Conservation (phyloP, 192 early-diverging fungal genomes). For the Coemansia reversa region DNA sequence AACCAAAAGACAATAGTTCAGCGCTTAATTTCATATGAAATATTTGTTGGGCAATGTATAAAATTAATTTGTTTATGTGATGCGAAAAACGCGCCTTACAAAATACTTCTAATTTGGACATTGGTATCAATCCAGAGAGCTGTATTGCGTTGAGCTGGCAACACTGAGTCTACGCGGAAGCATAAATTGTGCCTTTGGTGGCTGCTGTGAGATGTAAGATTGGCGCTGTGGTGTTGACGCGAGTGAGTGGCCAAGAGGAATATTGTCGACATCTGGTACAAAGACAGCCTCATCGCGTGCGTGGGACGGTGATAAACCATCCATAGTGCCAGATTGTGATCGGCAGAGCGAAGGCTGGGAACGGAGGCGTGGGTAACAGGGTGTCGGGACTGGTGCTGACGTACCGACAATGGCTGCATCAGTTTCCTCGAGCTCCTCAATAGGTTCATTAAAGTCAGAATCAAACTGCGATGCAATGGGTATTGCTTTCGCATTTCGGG, state of each 20-base stretch:
- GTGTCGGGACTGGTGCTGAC: conserved; percentile 2
- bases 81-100: too few species aligned
- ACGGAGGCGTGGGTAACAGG: conserved; percentile 40
- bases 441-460: not conserved
- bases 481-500: conserved; percentile 2
- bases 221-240: conserved; percentile 1
- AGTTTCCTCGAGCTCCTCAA: not conserved
- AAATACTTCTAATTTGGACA: too few species aligned
- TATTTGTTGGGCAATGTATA: too few species aligned
- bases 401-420: not conserved
- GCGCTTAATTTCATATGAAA: too few species aligned
- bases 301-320: conserved; percentile 4
- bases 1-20: conserved; percentile 5
- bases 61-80: too few species aligned
- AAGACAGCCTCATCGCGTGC: conserved; percentile 13
- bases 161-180: conserved; percentile 27
- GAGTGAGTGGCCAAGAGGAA: not conserved
- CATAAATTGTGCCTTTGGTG: conserved; percentile 26
- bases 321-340: conserved; percentile 2
- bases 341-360: conserved; percentile 43
- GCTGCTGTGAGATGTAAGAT: not conserved
- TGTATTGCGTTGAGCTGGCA: conserved; percentile 11
- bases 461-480: not conserved
- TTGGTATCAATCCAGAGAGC: conserved; percentile 1
- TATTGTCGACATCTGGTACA: conserved; percentile 28